Conservation (phyloP, 495 filamentous ascomycete genomes). For the Xylaria telfairii region DNA sequence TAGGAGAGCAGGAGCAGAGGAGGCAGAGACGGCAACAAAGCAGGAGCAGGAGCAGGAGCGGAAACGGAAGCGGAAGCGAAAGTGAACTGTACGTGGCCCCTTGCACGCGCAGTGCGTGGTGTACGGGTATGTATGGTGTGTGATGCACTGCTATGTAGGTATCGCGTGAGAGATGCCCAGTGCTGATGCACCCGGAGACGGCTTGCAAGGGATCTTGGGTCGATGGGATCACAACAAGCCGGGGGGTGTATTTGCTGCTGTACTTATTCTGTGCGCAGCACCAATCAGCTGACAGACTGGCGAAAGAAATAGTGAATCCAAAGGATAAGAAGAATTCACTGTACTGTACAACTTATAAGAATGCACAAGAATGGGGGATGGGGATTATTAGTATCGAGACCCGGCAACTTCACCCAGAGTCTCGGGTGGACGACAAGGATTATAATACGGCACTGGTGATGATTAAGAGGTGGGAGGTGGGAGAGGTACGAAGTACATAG, state of each 20-base stretch:
- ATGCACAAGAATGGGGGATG: no score
- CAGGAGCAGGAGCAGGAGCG: neutral
- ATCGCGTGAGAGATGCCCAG: neutral
- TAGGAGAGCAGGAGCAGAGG: neutral
- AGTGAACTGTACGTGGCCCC: conserved; percentile 10
- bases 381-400: conserved; percentile 4
- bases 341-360: neutral
- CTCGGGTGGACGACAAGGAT: conserved; percentile 10
- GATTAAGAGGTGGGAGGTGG: neutral
- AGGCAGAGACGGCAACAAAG: neutral
- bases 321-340: neutral
- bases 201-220: conserved; percentile 4
- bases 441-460: neutral
- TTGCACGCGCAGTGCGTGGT: neutral
- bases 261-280: neutral
- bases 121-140: neutral
- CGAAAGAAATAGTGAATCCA: neutral
- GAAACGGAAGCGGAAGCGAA: neutral
- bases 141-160: neutral
- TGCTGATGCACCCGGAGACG: neutral
- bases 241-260: neutral
- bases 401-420: neutral
- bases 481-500: neutral
- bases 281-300: conserved; percentile 13
- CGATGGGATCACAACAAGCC: conserved; percentile 10